Percentiles rank a stretch among this genome's conserved stretches.
phyloP scores from a whole-genome alignment of 2,329 filamentous ascomycete species.

The Zalaria obscura region DNA sequence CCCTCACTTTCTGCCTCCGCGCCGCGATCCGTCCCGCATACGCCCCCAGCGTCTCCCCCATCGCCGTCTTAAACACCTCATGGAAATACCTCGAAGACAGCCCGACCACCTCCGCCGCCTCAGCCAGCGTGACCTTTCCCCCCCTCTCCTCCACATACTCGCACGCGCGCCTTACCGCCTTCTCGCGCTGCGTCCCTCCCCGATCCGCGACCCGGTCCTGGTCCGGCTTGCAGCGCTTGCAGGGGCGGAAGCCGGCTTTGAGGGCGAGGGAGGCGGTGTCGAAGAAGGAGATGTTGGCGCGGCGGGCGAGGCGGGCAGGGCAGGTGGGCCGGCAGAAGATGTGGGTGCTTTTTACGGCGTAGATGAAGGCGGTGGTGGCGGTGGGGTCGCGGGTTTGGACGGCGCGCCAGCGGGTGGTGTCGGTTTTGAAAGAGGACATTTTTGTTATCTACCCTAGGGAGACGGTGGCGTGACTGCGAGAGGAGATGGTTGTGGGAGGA shows the following conservation, averaged over 20 bases:
- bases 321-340: slow-evolving; percentile 50
- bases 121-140: not conserved
- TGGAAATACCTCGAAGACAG: not conserved
- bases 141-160: not conserved
- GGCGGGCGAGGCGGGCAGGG: slow-evolving; percentile 40
- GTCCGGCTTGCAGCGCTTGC: slow-evolving; percentile 41
- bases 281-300: slow-evolving; percentile 43
- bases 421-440: no score
- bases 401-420: slow-evolving; percentile 1
- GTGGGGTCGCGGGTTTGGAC: slow-evolving; percentile 1
- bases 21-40: no score
- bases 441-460: no score
- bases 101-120: not conserved
- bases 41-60: no score
- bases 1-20: no score
- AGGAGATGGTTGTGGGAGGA: no score
- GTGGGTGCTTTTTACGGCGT: slow-evolving; percentile 39
- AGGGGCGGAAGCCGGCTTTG: slow-evolving; percentile 37
- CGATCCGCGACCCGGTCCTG: not conserved
- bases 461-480: no score
- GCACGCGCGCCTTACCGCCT: not conserved
- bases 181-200: not conserved
- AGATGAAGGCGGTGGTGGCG: slow-evolving; percentile 30
- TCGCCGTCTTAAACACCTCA: not conserved
- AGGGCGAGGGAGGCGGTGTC: slow-evolving; percentile 31